These are phyloP conservation scores for Neofusicoccum cordaticola DNA, from an alignment of 2,329 filamentous ascomycete species.

Conservation along the genomic window DNA sequence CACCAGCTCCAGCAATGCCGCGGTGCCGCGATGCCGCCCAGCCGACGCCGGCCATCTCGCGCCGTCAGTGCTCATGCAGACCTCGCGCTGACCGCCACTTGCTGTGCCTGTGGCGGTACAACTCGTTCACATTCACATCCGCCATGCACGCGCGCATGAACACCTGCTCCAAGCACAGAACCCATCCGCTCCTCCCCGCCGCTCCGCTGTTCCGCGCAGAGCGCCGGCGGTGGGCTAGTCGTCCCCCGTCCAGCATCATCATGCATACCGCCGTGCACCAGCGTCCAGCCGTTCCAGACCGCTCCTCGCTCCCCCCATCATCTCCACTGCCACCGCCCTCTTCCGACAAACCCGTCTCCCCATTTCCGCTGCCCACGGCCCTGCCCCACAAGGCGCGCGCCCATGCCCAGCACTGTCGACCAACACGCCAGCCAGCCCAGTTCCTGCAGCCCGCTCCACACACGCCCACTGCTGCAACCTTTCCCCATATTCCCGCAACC, in stretches of 20 bases:
- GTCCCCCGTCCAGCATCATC: not conserved
- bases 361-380: not conserved
- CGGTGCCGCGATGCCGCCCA: too few species aligned
- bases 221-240: not conserved
- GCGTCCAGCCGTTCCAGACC: not conserved
- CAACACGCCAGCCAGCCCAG: not conserved
- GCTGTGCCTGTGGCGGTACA: not conserved
- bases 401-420: not conserved
- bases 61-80: not conserved
- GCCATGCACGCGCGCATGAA: not conserved
- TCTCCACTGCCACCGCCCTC: not conserved
- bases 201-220: slow-evolving; percentile 7
- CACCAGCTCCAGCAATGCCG: not conserved
- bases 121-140: not conserved
- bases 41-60: not conserved
- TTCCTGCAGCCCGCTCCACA: not conserved
- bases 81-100: slow-evolving; percentile 10
- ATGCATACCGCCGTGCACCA: not conserved
- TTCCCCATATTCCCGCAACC: slow-evolving; percentile 11
- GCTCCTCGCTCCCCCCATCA: not conserved
- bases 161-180: not conserved
- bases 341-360: not conserved
- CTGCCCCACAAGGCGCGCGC: not conserved
- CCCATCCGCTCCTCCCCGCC: slow-evolving; percentile 12
- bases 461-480: not conserved